These are phyloP conservation scores for Casuarina cunninghamiana DNA, from an alignment of 306 rosid genomes.

Conservation along the genomic window DNA sequence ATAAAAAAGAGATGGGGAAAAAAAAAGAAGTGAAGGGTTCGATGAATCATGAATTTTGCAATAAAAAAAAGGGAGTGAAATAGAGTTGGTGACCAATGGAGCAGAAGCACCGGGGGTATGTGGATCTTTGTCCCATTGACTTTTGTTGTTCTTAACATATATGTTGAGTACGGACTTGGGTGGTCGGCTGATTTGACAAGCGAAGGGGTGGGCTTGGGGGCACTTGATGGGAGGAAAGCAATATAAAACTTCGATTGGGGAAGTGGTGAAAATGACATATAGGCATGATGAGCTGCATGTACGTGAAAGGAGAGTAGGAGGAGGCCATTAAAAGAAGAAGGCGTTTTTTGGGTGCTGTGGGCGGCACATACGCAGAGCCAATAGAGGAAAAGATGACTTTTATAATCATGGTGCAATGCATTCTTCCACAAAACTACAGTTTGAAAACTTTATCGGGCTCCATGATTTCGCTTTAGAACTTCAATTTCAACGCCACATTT, in stretches of 20 bases:
- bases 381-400: too few species aligned
- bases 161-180: background rate
- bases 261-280: background rate
- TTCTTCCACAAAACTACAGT: background rate
- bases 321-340: background rate
- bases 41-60: too few species aligned
- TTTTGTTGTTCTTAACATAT: background rate
- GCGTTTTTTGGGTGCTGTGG: too few species aligned
- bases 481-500: too few species aligned
- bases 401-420: background rate
- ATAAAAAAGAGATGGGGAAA: too few species aligned
- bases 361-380: too few species aligned
- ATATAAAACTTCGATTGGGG: background rate
- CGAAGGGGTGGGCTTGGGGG: background rate
- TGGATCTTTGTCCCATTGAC: slow-evolving; percentile 21
- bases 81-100: too few species aligned
- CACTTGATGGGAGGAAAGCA: background rate
- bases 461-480: too few species aligned
- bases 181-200: background rate
- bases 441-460: too few species aligned
- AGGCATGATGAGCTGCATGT: background rate
- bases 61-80: too few species aligned
- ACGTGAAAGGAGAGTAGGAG: background rate
- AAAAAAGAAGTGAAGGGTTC: too few species aligned
- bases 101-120: too few species aligned